These are phyloP conservation scores for Candida ulmi DNA, from an alignment of 805 yeast species.

Conservation along the genomic window DNA sequence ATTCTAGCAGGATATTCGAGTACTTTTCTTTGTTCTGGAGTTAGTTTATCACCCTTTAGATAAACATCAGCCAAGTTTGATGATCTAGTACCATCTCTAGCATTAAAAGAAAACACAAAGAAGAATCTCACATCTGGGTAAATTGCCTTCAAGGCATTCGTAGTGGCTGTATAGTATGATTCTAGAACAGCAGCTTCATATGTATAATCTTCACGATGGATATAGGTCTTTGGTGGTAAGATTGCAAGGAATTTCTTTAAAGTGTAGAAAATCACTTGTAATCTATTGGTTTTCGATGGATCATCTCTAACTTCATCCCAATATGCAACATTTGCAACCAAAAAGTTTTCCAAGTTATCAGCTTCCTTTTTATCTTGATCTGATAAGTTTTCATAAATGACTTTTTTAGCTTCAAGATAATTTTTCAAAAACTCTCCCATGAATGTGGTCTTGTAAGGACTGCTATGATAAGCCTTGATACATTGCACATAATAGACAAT, in stretches of 20 bases:
- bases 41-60: slow-evolving; percentile 1
- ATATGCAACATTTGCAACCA: slow-evolving; percentile 9
- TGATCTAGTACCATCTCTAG: slow-evolving; percentile 27
- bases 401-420: slow-evolving; percentile 13
- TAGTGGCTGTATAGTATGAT: slow-evolving; percentile 28
- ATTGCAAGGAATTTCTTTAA: slow-evolving; percentile 19
- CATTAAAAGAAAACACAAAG: slow-evolving; percentile 29
- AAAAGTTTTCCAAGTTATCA: slow-evolving; percentile 13
- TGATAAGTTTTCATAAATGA: slow-evolving; percentile 11
- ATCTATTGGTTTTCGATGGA: slow-evolving; percentile 12
- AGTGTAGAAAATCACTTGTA: slow-evolving; percentile 20
- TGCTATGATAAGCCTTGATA: slow-evolving; percentile 26
- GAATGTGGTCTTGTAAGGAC: slow-evolving; percentile 25
- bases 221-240: slow-evolving; percentile 15
- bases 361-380: slow-evolving; percentile 9
- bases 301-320: slow-evolving; percentile 9
- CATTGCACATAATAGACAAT: slow-evolving; percentile 25
- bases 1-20: slow-evolving; percentile 24
- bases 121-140: slow-evolving; percentile 31
- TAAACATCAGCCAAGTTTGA: slow-evolving; percentile 12
- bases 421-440: slow-evolving; percentile 24
- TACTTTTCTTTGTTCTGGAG: slow-evolving; percentile 10
- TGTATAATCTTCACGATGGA: slow-evolving; percentile 1
- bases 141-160: slow-evolving; percentile 27
- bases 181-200: slow-evolving; percentile 22